Evolutionary conservation across 2,329 filamentous ascomycete species (phyloP), one percentile per base, ranked within the genome.

Genomic region (Pseudopithomyces chartarum): DNA sequence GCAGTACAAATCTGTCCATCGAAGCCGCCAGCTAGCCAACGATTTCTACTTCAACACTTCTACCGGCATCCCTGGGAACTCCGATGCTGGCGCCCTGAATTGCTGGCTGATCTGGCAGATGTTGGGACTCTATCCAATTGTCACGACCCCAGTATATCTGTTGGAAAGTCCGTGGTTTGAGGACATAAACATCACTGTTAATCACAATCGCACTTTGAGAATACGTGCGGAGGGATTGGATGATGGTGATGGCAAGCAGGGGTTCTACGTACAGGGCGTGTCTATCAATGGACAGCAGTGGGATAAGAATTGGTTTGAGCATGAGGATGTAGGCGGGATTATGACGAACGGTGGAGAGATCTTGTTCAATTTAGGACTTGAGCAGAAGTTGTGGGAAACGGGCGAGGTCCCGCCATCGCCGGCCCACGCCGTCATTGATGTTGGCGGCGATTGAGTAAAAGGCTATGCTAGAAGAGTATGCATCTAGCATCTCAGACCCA

Each of bases 291-390:
- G 82, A 0, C 55, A 81, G 52, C 2, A 54, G 0, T 85, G 83
- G 84, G 63, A 73, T 0, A 80, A 78, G 71, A 86, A 83, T 52
- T 86, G 84, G 84, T 76, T 86, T 17, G 76, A 80, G 54, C 83
- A 86, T 65, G 76, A 79, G 1, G 81, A 86, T 64, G 67, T 58
- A 0, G 70, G 65, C 1, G 69, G 66, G 0, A 69, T 74, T 20
- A 74, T 75, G 71, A 66, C 55, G 1, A 44, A 70, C 6, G 73
- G 73, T 1, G 74, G 73, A 4, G 71, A 74, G 49, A 73, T 76
- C 43, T 6, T 69, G 22, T 76, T 76, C 22, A 54, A 23, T 10
- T 54, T 76, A 2, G 71, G 73, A 1, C 50, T 17, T 4, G 65
- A 73, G 51, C 55, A 67, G 45, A 66, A 54, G 45, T 54, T 66